Evolutionary conservation across 164 flowering plant genomes (phyloP).

Genomic region (Aristolochia fimbriata): DNA sequence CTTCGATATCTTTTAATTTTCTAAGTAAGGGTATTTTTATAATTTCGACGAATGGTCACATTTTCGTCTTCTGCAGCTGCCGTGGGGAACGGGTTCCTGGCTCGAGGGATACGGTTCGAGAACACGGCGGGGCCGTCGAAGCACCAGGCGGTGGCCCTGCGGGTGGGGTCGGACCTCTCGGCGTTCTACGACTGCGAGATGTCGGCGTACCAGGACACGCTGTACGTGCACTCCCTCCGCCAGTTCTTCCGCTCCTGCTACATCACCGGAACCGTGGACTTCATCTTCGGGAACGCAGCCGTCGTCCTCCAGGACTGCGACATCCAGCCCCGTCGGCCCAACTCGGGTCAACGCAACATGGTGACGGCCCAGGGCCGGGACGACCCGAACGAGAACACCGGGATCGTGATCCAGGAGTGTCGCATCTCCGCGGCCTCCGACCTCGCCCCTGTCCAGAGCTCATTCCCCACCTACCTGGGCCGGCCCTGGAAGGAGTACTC

Average conservation of each 20-base stretch:
- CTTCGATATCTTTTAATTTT: background rate
- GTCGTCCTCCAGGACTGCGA: slow-evolving; percentile 57
- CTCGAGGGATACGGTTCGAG: slow-evolving; percentile 64
- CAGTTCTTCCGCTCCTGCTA: slow-evolving; percentile 52
- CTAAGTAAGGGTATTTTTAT: background rate
- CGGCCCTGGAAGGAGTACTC: slow-evolving; percentile 78
- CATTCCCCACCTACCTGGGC: slow-evolving; percentile 54
- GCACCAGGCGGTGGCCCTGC: slow-evolving; percentile 85
- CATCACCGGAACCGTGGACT: slow-evolving; percentile 63
- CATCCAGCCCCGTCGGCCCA: slow-evolving; percentile 58
- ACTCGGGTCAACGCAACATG: slow-evolving; percentile 56
- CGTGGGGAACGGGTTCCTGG: slow-evolving; percentile 53
- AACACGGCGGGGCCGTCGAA: slow-evolving; percentile 82
- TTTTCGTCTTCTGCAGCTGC: slow-evolving; percentile 35
- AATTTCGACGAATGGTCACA: background rate
- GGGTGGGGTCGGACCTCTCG: slow-evolving; percentile 63
- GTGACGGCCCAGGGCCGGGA: slow-evolving; percentile 64
- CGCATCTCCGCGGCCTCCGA: slow-evolving; percentile 52
- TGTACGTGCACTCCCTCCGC: slow-evolving; percentile 70
- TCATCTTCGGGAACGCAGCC: slow-evolving; percentile 74
- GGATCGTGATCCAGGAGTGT: slow-evolving; percentile 53
- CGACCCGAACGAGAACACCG: slow-evolving; percentile 77
- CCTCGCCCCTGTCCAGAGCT: slow-evolving; percentile 24
- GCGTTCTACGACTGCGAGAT: slow-evolving; percentile 73
- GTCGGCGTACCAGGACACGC: slow-evolving; percentile 77